phyloP scores from a whole-genome alignment of 2,329 filamentous ascomycete genomes.

The Pseudogymnoascus sp. region DNA sequence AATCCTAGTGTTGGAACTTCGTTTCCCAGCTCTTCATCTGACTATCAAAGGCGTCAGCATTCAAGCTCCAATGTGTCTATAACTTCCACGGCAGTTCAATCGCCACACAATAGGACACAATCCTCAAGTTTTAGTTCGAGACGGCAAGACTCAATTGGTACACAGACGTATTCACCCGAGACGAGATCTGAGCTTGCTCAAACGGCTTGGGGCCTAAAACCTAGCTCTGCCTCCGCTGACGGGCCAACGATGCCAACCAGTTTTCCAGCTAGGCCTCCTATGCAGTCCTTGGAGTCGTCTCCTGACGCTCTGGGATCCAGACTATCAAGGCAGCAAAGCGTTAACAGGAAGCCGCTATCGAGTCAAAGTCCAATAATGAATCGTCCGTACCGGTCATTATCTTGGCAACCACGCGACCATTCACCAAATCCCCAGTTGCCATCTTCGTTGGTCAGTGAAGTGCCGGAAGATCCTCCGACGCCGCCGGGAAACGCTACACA shows the following conservation, averaged over 20 bases:
- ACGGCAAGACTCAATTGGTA: not conserved
- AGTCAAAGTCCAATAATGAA: not conserved
- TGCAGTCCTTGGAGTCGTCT: not conserved
- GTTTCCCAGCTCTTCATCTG: not conserved
- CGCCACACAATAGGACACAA: not conserved
- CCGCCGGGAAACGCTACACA: not conserved
- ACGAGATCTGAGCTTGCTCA: not conserved
- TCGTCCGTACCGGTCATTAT: not conserved
- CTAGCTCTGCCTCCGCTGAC: not conserved
- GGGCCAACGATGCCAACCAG: not conserved
- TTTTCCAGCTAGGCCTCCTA: not conserved
- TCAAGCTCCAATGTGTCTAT: not conserved
- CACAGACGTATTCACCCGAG: not conserved
- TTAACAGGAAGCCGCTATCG: not conserved
- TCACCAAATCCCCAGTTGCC: not conserved
- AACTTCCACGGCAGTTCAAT: not conserved
- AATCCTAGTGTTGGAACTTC: not conserved
- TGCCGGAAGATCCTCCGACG: not conserved
- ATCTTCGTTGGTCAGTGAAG: not conserved
- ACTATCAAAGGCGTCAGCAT: not conserved
- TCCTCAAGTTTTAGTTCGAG: not conserved
- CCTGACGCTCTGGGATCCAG: not conserved
- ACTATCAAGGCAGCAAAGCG: not conserved
- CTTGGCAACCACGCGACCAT: not conserved
- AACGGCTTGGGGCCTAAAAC: not conserved